phyloP scores from a whole-genome alignment of 257 asterid genomes.

The Fraxinus pennsylvanica region DNA sequence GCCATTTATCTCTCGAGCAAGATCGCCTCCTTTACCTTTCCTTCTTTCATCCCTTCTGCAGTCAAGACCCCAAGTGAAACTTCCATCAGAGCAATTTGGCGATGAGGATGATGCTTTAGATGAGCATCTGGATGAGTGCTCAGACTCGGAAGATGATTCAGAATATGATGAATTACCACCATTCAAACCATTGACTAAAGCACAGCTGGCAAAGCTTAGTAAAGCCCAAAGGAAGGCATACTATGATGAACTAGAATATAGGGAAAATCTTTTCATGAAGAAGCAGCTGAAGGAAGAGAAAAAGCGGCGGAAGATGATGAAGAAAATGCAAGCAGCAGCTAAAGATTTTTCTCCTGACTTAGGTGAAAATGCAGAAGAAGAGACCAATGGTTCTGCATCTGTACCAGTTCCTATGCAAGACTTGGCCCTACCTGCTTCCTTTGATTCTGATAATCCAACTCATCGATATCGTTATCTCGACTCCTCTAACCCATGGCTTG shows the following conservation, averaged over 20 bases:
- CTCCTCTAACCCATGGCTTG: conserved; percentile 90
- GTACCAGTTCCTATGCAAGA: conserved; percentile 96
- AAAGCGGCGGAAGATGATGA: conserved; percentile 71
- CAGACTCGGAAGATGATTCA: conserved; percentile 73
- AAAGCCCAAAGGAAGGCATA: conserved; percentile 76
- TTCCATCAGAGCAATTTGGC: conserved; percentile 78
- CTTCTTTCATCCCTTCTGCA: conserved; percentile 90
- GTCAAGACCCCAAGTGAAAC: conserved; percentile 86
- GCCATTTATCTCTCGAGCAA: conserved; percentile 60
- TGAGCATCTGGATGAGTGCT: conserved; percentile 67
- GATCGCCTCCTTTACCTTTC: conserved; percentile 81
- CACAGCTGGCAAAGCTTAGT: conserved; percentile 75
- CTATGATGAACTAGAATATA: conserved; percentile 80
- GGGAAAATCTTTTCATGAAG: conserved; percentile 86
- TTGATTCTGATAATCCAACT: conserved; percentile 98
- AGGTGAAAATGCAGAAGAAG: conserved; percentile 68
- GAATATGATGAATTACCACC: conserved; percentile 91
- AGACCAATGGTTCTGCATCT: conserved; percentile 64
- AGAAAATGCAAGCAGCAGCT: conserved; percentile 69
- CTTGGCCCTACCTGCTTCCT: conserved; percentile 82
- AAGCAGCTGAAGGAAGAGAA: conserved; percentile 91
- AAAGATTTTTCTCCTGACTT: conserved; percentile 51
- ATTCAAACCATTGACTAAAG: conserved; percentile 75
- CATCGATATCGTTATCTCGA: conserved; percentile 91
- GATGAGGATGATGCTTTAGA: conserved; percentile 66